These are phyloP conservation scores for Neurospora terricola DNA, from an alignment of 495 filamentous ascomycete genomes.

Conservation along the genomic window DNA sequence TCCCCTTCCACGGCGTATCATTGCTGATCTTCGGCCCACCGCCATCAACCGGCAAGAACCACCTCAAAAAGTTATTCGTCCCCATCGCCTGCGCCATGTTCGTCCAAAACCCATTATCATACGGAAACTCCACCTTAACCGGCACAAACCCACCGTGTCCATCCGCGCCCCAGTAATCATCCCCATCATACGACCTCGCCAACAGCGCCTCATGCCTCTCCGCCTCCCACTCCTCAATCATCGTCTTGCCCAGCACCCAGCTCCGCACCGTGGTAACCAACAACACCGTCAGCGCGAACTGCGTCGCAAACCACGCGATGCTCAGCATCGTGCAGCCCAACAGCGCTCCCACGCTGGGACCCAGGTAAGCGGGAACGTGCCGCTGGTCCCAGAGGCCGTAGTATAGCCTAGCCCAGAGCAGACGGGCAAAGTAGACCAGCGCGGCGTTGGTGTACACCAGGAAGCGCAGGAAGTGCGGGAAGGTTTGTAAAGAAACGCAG, in stretches of 20 bases:
- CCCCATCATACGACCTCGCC: conserved; percentile 47
- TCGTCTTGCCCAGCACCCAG: conserved; percentile 49
- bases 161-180: conserved; percentile 16
- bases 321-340: conserved; percentile 55
- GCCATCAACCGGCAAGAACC: conserved; percentile 39
- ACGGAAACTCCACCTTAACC: conserved; percentile 67
- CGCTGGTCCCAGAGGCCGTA: conserved; percentile 55
- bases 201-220: conserved; percentile 74
- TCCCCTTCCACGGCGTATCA: conserved; percentile 8
- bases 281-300: conserved; percentile 57
- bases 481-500: conserved; percentile 84
- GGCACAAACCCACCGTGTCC: conserved; percentile 44
- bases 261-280: conserved; percentile 36
- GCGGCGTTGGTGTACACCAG: conserved; percentile 63
- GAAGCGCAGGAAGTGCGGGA: conserved; percentile 86
- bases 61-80: conserved; percentile 72
- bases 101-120: conserved; percentile 81
- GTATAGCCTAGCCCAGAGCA: conserved; percentile 49
- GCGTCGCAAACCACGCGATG: conserved; percentile 48
- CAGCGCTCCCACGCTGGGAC: conserved; percentile 55
- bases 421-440: conserved; percentile 49
- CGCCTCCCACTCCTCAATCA: conserved; percentile 91
- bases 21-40: conserved; percentile 25
- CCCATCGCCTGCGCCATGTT: conserved; percentile 81
- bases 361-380: conserved; percentile 70